Evolutionary conservation across 352 stramenopile genomes (phyloP).

Genomic region (Plasmopara halstedii): DNA sequence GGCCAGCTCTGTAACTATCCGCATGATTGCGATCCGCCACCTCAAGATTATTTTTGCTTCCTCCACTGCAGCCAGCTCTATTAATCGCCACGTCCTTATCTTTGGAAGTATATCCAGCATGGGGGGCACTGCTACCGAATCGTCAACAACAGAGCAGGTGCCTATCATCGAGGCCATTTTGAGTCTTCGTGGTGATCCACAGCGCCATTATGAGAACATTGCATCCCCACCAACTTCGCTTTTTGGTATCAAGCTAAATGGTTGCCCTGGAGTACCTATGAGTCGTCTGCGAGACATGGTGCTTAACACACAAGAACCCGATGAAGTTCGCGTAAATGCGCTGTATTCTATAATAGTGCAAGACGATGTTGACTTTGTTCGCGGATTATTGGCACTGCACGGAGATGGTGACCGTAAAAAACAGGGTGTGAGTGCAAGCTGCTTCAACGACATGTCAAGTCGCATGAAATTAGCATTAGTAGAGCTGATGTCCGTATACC

Average conservation of each 20-base stretch:
- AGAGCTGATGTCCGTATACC: conserved; percentile 56
- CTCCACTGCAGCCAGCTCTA: conserved; percentile 47
- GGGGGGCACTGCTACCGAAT: conserved; percentile 55
- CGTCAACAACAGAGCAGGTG: conserved; percentile 67
- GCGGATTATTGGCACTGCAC: conserved; percentile 44
- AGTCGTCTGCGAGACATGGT: conserved; percentile 63
- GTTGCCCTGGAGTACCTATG: conserved; percentile 45
- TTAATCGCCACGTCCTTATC: conserved; percentile 73
- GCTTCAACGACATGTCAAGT: conserved; percentile 62
- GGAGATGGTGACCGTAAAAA: conserved; percentile 64
- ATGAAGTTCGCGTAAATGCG: conserved; percentile 60
- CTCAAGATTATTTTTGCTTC: conserved; percentile 62
- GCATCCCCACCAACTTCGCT: conserved; percentile 24
- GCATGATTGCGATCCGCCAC: conserved; percentile 53
- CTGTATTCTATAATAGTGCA: conserved; percentile 57
- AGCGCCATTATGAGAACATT: conserved; percentile 20
- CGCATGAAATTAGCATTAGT: conserved; percentile 62
- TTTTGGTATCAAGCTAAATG: conserved; percentile 45
- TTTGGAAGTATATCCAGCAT: conserved; percentile 70
- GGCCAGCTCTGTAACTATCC: conserved; percentile 46
- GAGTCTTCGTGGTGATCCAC: conserved; percentile 48
- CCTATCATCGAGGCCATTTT: conserved; percentile 74
- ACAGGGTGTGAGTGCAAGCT: conserved; percentile 37
- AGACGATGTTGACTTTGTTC: conserved; percentile 66
- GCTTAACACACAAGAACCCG: conserved; percentile 40